phyloP scores from a whole-genome alignment of 352 stramenopile genomes.

The Stephanocyclus meneghinianus region DNA sequence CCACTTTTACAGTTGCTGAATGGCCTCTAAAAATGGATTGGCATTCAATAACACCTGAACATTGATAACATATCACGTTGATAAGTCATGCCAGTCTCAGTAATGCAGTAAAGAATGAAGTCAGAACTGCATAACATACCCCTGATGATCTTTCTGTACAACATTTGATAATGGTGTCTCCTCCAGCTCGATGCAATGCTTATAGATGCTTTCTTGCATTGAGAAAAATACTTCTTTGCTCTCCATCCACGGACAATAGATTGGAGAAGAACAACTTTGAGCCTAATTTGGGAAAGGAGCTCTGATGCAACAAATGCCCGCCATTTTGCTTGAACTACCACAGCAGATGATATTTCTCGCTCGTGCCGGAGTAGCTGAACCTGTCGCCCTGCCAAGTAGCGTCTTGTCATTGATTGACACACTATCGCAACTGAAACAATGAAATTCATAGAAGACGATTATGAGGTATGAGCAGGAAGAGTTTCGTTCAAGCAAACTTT shows the following conservation, averaged over 20 bases:
- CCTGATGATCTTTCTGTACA: background rate
- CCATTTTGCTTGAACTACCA: background rate
- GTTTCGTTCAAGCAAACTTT: background rate
- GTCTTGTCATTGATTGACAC: background rate
- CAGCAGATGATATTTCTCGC: background rate
- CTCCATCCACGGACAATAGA: background rate
- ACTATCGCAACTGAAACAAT: background rate
- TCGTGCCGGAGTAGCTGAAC: background rate
- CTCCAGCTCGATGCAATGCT: background rate
- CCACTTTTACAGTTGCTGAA: background rate
- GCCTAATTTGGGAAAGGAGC: background rate
- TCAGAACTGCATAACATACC: background rate
- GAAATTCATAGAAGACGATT: background rate
- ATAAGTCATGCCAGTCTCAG: background rate
- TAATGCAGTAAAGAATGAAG: no score
- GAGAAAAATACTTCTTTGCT: background rate
- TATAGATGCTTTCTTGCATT: background rate
- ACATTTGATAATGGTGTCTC: background rate
- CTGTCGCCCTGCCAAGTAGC: background rate
- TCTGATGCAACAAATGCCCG: background rate
- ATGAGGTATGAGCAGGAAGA: background rate
- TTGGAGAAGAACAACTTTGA: background rate
- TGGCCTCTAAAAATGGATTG: background rate
- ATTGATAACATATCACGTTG: background rate
- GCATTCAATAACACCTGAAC: background rate